Conservation (phyloP, 176 grass and related monocot genomes). For the maize (Zea mays) region Zm-B73-REFERENCE-NAM-5.0 NC_050103.1:173059501-173060000, state of each 20-base stretch:
- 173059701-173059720: neutral
- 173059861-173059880: neutral
- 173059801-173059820: neutral
- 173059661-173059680: neutral
- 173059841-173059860: neutral
- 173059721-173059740: neutral
- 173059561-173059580: neutral
- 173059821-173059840: too few species aligned
- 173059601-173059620: neutral
- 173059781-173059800: neutral
- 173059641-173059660: neutral
- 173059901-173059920: constrained; percentile 6
- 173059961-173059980: neutral
- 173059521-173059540: neutral
- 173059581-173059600: neutral
- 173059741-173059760: neutral
- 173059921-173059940: neutral
- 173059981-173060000: neutral
- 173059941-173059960: constrained; percentile 11
- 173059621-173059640: neutral
- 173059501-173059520: neutral
- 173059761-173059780: neutral
- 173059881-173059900: neutral
- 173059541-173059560: neutral
- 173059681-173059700: neutral